phyloP scores from a whole-genome alignment of 2,329 filamentous ascomycete species.

The Ophiosphaerella herpotricha region DNA sequence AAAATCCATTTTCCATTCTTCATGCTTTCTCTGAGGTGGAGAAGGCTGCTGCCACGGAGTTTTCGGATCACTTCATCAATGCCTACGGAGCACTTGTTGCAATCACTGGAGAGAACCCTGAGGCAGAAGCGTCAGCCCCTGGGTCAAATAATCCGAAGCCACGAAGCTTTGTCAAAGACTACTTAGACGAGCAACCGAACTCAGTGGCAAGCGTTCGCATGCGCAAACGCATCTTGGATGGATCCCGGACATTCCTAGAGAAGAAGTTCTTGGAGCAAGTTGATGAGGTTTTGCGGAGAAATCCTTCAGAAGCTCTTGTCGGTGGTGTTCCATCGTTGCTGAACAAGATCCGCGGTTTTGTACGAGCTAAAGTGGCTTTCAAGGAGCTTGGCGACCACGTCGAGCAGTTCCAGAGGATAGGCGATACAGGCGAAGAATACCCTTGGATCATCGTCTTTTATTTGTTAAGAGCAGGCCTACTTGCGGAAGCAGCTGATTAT shows the following conservation, averaged over 20 bases:
- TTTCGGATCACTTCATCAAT: conserved; percentile 75
- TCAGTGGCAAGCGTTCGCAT: conserved; percentile 68
- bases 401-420: conserved; percentile 76
- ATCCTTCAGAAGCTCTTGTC: conserved; percentile 84
- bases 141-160: conserved; percentile 67
- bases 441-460: conserved; percentile 96
- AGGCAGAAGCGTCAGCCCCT: conserved; percentile 61
- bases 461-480: conserved; percentile 81
- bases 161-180: conserved; percentile 75
- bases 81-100: conserved; percentile 81
- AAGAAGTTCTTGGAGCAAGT: conserved; percentile 78
- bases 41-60: conserved; percentile 69
- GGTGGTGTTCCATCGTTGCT: conserved; percentile 86
- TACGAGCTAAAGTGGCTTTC: conserved; percentile 76
- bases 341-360: conserved; percentile 91
- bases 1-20: conserved; percentile 72
- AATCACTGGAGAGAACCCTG: conserved; percentile 71
- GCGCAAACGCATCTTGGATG: conserved; percentile 78
- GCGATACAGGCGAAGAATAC: conserved; percentile 68
- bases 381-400: conserved; percentile 86
- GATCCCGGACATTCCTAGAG: conserved; percentile 80
- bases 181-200: conserved; percentile 74
- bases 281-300: conserved; percentile 76
- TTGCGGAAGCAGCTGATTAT: conserved; percentile 83
- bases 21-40: conserved; percentile 78